A percentile compares a stretch with the other conserved stretches of the same genome.
Evolutionary conservation across 1,139 yeast genomes (phyloP).

Genomic region (Debaryomyces sp.): DNA sequence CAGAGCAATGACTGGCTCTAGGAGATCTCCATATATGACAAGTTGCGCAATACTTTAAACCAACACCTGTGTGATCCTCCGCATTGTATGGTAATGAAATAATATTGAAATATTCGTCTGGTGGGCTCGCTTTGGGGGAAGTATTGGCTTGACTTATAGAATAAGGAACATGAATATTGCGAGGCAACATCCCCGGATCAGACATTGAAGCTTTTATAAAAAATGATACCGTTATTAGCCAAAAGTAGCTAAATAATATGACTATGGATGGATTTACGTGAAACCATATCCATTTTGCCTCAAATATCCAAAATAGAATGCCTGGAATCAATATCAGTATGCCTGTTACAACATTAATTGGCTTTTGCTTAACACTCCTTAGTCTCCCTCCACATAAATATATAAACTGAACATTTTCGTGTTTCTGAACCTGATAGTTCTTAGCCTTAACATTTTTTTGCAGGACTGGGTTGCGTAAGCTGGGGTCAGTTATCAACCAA

Average conservation of each 20-base stretch:
- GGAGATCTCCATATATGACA: conserved; percentile 55
- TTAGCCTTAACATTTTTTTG: conserved; percentile 13
- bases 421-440: conserved; percentile 40
- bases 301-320: conserved; percentile 47
- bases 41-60: conserved; percentile 48
- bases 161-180: conserved; percentile 60
- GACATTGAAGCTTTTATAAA: conserved; percentile 57
- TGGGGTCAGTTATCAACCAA: conserved; percentile 50
- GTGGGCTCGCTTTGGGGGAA: conserved; percentile 34
- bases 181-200: conserved; percentile 77
- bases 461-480: conserved; percentile 15
- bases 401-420: conserved; percentile 34
- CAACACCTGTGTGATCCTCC: conserved; percentile 30
- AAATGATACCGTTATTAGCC: conserved; percentile 50
- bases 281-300: conserved; percentile 61
- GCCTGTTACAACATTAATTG: conserved; percentile 38
- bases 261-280: conserved; percentile 60
- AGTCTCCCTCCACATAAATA: conserved; percentile 71
- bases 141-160: conserved; percentile 6
- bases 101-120: conserved; percentile 64
- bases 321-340: conserved; percentile 45
- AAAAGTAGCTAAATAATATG: conserved; percentile 58
- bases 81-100: conserved; percentile 54
- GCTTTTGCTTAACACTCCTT: conserved; percentile 41
- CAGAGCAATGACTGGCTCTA: conserved; percentile 45